Evolutionary conservation across 2,329 filamentous ascomycete species (phyloP).

Genomic region (Colletotrichum somersetense): DNA sequence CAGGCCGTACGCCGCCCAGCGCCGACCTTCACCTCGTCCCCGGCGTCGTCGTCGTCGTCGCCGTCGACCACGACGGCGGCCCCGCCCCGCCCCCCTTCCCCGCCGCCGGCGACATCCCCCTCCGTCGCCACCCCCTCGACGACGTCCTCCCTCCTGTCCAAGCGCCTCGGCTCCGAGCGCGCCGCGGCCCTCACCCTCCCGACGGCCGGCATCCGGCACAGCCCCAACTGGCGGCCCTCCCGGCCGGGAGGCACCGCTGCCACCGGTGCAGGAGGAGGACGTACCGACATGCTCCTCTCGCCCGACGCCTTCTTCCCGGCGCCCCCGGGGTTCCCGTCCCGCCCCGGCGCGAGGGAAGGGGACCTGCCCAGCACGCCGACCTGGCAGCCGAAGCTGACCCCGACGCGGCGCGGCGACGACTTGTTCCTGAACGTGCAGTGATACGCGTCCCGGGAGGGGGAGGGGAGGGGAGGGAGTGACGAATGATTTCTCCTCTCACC

Average conservation of each 20-base stretch:
- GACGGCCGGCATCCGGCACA: conserved; percentile 40
- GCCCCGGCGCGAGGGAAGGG: background rate
- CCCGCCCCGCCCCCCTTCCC: conserved; percentile 36
- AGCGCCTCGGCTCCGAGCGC: conserved; percentile 63
- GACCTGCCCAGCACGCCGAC: conserved; percentile 62
- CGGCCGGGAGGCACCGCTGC: conserved; percentile 16
- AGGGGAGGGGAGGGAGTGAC: background rate
- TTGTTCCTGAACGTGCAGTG: conserved; percentile 70
- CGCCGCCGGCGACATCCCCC: conserved; percentile 24
- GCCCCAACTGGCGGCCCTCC: conserved; percentile 43
- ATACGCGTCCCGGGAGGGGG: background rate
- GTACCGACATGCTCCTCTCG: conserved; percentile 30
- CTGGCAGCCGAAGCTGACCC: conserved; percentile 76
- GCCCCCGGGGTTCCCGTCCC: conserved; percentile 13
- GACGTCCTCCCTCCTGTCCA: conserved; percentile 63
- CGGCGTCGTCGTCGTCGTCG: conserved; percentile 17
- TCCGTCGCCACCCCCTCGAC: conserved; percentile 45
- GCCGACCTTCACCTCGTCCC: conserved; percentile 31
- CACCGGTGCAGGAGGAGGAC: conserved; percentile 18
- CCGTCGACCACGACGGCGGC: conserved; percentile 24
- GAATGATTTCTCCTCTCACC: background rate
- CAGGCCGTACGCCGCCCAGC: conserved; percentile 20
- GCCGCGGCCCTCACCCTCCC: conserved; percentile 60
- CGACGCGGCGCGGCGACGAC: conserved; percentile 75
- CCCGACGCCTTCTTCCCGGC: conserved; percentile 32